Percentiles rank a stretch among this genome's conserved stretches.
Conservation (phyloP, 345 rosid genomes). For the Citrus reticulata region DNA sequence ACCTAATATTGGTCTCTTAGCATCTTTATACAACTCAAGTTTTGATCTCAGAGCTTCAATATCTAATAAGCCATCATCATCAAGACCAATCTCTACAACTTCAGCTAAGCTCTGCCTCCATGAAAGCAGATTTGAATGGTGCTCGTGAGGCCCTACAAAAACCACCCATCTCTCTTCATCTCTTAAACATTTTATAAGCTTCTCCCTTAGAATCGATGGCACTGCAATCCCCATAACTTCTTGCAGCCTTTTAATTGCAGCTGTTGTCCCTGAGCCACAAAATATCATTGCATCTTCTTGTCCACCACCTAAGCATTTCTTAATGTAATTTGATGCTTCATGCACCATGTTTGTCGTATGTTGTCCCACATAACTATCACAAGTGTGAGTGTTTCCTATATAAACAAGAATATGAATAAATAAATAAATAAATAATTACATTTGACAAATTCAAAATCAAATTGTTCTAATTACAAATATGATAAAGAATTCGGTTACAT, state of each 20-base stretch:
- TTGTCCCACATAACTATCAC: constrained; percentile 36
- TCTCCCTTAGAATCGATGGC: constrained; percentile 39
- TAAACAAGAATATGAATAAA: background rate
- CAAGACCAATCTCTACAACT: constrained; percentile 50
- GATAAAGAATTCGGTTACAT: no score
- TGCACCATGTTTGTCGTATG: constrained; percentile 45
- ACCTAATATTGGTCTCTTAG: constrained; percentile 45
- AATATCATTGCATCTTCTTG: constrained; percentile 40
- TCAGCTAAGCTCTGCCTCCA: constrained; percentile 65
- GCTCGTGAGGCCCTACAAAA: constrained; percentile 61
- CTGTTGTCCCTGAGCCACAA: constrained; percentile 58
- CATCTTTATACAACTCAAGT: constrained; percentile 23
- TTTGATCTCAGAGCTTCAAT: constrained; percentile 23
- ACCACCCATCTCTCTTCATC: constrained; percentile 54
- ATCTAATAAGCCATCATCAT: constrained; percentile 33
- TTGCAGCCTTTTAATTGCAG: constrained; percentile 58
- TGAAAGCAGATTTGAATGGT: constrained; percentile 62
- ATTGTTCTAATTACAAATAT: no score
- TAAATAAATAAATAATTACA: no score
- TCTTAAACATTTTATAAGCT: constrained; percentile 24
- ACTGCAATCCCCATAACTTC: constrained; percentile 56
- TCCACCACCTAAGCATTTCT: constrained; percentile 48
- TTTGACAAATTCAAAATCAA: no score
- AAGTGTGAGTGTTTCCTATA: constrained; percentile 38
- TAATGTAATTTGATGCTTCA: constrained; percentile 44